Percentiles rank a stretch among this genome's conserved stretches.
These are phyloP conservation scores for Linnemannia schmuckeri DNA, from an alignment of 192 early-diverging fungal species.

Conservation along the genomic window DNA sequence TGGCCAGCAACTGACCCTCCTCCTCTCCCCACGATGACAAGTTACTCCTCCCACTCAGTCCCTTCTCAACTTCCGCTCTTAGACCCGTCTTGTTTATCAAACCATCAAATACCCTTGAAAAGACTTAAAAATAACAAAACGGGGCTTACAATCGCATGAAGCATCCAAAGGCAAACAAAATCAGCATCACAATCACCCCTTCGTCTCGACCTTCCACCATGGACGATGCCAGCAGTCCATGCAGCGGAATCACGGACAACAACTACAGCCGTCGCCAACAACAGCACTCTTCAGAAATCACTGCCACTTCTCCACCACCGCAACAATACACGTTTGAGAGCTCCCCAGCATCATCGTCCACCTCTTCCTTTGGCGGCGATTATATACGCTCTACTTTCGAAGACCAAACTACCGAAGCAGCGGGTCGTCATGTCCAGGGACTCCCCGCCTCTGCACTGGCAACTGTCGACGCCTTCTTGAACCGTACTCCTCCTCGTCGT, in stretches of 20 bases:
- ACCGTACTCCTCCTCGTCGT: neutral
- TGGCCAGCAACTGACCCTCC: neutral
- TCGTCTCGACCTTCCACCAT: conserved; percentile 22
- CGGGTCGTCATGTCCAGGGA: conserved; percentile 5
- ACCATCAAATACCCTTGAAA: neutral
- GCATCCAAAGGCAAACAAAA: neutral
- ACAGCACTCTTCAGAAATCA: neutral
- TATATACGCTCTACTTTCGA: neutral
- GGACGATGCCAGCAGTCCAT: conserved; percentile 1
- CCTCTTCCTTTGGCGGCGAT: conserved; percentile 5
- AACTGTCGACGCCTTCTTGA: conserved; percentile 15
- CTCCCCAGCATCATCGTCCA: neutral
- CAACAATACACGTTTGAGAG: neutral
- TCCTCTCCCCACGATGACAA: neutral
- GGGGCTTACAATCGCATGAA: neutral
- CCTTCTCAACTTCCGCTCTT: neutral
- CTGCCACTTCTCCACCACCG: neutral
- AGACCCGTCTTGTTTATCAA: neutral
- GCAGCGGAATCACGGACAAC: neutral
- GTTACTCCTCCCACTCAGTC: neutral
- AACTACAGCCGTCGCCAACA: neutral
- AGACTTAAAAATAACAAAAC: neutral
- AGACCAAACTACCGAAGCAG: neutral
- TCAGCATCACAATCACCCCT: conserved; percentile 35
- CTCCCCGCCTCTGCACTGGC: conserved; percentile 6